Evolutionary conservation across 2,329 filamentous ascomycete genomes (phyloP).

Genomic region (Lomentospora prolificans): DNA sequence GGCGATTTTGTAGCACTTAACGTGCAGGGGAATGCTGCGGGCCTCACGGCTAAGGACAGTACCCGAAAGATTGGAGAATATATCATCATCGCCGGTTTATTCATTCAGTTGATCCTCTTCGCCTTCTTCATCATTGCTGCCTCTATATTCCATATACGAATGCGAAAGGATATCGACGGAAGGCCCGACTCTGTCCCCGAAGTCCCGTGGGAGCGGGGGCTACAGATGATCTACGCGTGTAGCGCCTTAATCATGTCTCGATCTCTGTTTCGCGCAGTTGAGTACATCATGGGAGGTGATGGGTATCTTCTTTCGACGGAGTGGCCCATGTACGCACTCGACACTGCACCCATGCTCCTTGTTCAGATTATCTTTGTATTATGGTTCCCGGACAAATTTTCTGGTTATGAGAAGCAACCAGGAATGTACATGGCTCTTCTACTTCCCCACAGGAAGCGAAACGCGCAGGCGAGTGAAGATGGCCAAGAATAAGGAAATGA

Average conservation of each 20-base stretch:
- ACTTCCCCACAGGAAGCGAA: background rate
- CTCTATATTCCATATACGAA: slow-evolving; percentile 29
- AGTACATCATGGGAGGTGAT: slow-evolving; percentile 27
- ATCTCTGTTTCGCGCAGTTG: slow-evolving; percentile 30
- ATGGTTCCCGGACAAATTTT: background rate
- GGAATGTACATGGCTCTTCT: background rate
- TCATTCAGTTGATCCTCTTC: slow-evolving; percentile 45
- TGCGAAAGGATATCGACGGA: slow-evolving; percentile 6
- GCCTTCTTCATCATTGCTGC: slow-evolving; percentile 39
- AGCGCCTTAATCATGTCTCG: slow-evolving; percentile 29
- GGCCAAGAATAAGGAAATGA: too few species aligned
- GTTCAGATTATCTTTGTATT: background rate
- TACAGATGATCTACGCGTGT: slow-evolving; percentile 17
- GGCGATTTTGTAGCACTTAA: slow-evolving; percentile 44
- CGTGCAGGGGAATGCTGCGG: slow-evolving; percentile 36
- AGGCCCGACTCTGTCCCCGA: background rate
- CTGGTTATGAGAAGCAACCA: background rate
- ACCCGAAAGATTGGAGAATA: slow-evolving; percentile 25
- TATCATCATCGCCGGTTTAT: slow-evolving; percentile 40
- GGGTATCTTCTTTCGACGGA: slow-evolving; percentile 25
- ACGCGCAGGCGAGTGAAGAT: too few species aligned
- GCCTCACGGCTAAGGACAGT: slow-evolving; percentile 16
- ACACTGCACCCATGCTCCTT: slow-evolving; percentile 24
- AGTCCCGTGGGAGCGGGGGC: slow-evolving; percentile 22
- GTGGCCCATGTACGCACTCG: slow-evolving; percentile 26